Evolutionary conservation across 2,329 filamentous ascomycete genomes (phyloP).

Genomic region (Pestalotiopsis sp.): DNA sequence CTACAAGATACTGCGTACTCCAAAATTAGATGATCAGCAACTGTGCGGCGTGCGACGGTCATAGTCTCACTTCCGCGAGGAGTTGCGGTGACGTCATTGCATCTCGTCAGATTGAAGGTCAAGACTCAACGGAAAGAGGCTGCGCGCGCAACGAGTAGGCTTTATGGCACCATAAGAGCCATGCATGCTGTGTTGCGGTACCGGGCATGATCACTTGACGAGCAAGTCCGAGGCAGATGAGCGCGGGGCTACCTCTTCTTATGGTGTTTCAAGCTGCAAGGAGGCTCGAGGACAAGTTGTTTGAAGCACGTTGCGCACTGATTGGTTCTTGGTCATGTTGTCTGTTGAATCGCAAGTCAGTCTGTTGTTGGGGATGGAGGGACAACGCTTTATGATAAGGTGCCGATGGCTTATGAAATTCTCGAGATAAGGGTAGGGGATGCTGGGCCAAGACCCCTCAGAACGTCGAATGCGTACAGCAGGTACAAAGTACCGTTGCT

Average conservation of each 20-base stretch:
- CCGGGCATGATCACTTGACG: background rate
- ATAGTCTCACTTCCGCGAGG: background rate
- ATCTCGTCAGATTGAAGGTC: background rate
- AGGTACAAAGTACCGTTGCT: too few species aligned
- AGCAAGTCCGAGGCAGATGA: background rate
- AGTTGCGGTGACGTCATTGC: background rate
- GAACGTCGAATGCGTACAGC: background rate
- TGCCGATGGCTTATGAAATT: background rate
- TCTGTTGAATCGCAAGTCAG: background rate
- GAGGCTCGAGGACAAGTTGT: slow-evolving; percentile 4
- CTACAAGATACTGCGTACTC: too few species aligned
- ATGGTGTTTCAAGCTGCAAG: background rate
- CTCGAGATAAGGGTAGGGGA: background rate
- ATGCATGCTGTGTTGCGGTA: background rate
- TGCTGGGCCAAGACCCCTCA: background rate
- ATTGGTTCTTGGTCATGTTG: slow-evolving; percentile 1
- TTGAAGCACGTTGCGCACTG: slow-evolving; percentile 9
- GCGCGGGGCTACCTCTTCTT: background rate
- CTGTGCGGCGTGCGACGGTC: too few species aligned
- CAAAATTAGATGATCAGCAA: too few species aligned
- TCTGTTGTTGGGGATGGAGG: background rate
- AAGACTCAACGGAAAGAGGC: background rate
- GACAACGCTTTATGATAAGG: background rate
- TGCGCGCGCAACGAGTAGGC: background rate
- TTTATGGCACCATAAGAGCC: background rate